Evolutionary conservation across 164 flowering plant species (phyloP).

Genomic region (Annona squamosa): DNA sequence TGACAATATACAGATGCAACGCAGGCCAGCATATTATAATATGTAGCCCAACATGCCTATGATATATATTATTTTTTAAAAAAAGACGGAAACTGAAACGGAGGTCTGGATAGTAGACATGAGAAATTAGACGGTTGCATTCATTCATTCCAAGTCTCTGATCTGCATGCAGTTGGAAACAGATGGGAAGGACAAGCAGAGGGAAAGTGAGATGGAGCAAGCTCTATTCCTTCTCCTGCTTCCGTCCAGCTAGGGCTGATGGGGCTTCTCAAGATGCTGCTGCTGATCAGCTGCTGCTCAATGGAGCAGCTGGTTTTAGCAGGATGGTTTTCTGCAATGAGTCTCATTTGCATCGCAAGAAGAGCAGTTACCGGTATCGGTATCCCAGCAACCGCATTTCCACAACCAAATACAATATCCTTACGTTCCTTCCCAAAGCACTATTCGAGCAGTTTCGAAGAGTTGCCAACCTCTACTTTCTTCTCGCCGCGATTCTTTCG

Average conservation of each 20-base stretch:
- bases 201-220: slow-evolving; percentile 46
- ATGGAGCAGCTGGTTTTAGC: slow-evolving; percentile 48
- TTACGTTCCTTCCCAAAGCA: slow-evolving; percentile 54
- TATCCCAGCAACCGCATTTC: slow-evolving; percentile 32
- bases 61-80: no score
- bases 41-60: no score
- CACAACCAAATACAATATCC: slow-evolving; percentile 50
- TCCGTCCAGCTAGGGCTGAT: slow-evolving; percentile 13
- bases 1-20: no score
- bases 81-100: no score
- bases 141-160: neutral
- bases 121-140: no score
- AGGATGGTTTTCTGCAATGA: slow-evolving; percentile 56
- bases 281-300: slow-evolving; percentile 12
- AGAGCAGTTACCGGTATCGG: slow-evolving; percentile 29
- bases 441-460: slow-evolving; percentile 62
- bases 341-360: slow-evolving; percentile 26
- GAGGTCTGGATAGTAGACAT: no score
- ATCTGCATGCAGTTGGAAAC: slow-evolving; percentile 7
- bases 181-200: slow-evolving; percentile 17
- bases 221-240: slow-evolving; percentile 43
- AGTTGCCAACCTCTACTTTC: slow-evolving; percentile 67
- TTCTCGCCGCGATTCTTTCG: slow-evolving; percentile 42
- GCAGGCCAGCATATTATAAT: no score
- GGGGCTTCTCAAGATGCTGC: slow-evolving; percentile 7